Percentiles rank a stretch among this genome's conserved stretches.
phyloP scores from a whole-genome alignment of 768 basidiomycete genomes.

The Lactarius pseudohatsudake region DNA sequence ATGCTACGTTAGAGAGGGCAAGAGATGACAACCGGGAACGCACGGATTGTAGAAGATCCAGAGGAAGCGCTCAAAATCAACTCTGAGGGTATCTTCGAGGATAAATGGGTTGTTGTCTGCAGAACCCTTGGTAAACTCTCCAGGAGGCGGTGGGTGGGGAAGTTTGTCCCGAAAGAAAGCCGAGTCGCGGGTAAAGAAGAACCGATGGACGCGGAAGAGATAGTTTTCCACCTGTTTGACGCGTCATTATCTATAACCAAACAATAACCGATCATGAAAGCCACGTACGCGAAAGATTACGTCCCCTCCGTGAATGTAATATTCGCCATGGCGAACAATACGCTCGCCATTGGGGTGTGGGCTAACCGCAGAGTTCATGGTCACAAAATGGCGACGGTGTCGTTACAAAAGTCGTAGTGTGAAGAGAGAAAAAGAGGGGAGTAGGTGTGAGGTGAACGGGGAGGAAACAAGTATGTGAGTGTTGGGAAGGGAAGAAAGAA shows the following conservation, averaged over 20 bases:
- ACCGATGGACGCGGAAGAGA: conserved; percentile 28
- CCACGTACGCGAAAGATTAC: conserved; percentile 39
- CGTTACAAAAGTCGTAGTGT: conserved; percentile 24
- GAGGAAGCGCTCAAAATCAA: conserved; percentile 36
- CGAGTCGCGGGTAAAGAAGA: conserved; percentile 38
- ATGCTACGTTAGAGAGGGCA: not conserved
- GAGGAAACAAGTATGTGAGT: conserved; percentile 7
- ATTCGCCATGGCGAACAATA: conserved; percentile 37
- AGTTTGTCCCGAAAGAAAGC: conserved; percentile 34
- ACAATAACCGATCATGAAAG: not conserved
- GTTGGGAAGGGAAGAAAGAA: conserved; percentile 22
- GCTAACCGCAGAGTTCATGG: conserved; percentile 26
- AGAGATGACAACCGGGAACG: conserved; percentile 12
- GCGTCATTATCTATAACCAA: conserved; percentile 5
- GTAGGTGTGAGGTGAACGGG: conserved; percentile 2
- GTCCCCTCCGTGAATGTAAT: conserved; percentile 56
- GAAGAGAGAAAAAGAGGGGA: not conserved
- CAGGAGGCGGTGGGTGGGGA: conserved; percentile 31
- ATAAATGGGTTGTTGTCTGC: conserved; percentile 35
- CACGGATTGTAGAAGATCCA: conserved; percentile 40
- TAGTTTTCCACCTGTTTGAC: conserved; percentile 23
- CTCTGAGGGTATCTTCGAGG: conserved; percentile 32
- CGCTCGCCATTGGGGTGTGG: conserved; percentile 29
- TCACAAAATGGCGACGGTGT: conserved; percentile 14
- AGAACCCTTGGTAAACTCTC: conserved; percentile 34